Evolutionary conservation across 495 filamentous ascomycete genomes (phyloP), one percentile per base, ranked within the genome.

Genomic region (Penicillium silybi): DNA sequence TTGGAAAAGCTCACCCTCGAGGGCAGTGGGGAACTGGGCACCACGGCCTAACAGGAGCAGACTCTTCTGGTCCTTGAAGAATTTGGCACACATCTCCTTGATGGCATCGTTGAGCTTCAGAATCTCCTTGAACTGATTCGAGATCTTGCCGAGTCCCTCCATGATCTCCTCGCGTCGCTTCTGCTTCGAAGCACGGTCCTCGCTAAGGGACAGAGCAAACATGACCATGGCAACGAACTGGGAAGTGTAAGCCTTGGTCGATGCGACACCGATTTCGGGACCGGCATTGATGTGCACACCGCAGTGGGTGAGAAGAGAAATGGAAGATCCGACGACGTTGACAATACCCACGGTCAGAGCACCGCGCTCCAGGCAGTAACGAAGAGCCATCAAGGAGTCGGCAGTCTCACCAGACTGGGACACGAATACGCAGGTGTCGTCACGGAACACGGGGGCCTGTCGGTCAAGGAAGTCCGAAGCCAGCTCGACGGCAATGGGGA

Each of bases 231-330:
- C 95, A 58, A 98, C 86, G 68, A 97, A 97, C 68, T 98, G 93
- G 20, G 93, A 97, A 2, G 93, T 98, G 73, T 98, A 98, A 10
- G 93, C 93, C 78, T 98, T 98, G 64, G 93, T 98, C 38, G 92
- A 97, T 32, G 93, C 93, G 46, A 98, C 93, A 84, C 93, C 93
- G 55, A 98, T 98, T 73, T 98, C 93, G 44, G 93, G 93, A 16
- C 93, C 93, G 52, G 93, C 93, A 71, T 98, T 98, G 73, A 98
- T 95, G 79, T 98, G 93, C 37, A 98, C 93, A 88, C 93, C 93
- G 63, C 93, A 98, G 82, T 98, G 93, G 29, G 95, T 97, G 44
- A 98, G 83, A 48, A 97, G 86, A 9, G 93, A 98, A 70, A 98
- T 98, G 48, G 92, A 95, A 19, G 93, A 98, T 41, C 93, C 93